Conservation (phyloP, 306 rosid genomes). For the Morella rubra region DNA sequence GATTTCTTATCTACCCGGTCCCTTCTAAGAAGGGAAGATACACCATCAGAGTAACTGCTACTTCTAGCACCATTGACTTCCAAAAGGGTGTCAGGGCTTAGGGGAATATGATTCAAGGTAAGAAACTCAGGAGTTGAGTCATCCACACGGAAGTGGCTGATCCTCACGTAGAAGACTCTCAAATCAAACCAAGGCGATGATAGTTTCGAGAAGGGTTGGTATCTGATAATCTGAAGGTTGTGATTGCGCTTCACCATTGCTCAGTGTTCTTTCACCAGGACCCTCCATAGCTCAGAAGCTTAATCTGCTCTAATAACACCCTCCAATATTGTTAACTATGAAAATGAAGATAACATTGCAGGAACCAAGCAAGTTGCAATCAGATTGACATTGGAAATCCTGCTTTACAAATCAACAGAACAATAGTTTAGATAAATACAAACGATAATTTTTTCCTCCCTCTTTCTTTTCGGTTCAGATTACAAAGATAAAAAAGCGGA, state of each 20-base stretch:
- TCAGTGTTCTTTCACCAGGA: constrained; percentile 34
- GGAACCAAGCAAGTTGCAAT: constrained; percentile 28
- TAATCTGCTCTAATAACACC: constrained; percentile 39
- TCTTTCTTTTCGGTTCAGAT: not conserved
- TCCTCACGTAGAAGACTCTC: constrained; percentile 84
- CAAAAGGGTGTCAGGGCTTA: constrained; percentile 71
- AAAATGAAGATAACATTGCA: constrained; percentile 13
- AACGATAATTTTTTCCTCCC: not conserved
- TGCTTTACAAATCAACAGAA: constrained; percentile 31
- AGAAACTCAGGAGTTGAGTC: constrained; percentile 71
- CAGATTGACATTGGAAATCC: constrained; percentile 40
- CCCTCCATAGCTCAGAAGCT: constrained; percentile 49
- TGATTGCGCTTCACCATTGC: constrained; percentile 46
- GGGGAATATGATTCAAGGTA: constrained; percentile 72
- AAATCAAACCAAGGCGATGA: constrained; percentile 76
- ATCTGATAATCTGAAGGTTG: constrained; percentile 56
- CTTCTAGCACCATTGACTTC: constrained; percentile 83
- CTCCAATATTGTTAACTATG: constrained; percentile 27
- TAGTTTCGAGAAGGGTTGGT: constrained; percentile 51
- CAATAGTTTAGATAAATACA: constrained; percentile 22
- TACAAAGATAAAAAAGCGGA: not conserved
- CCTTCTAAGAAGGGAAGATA: constrained; percentile 76
- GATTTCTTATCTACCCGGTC: constrained; percentile 85
- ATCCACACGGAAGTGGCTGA: constrained; percentile 66
- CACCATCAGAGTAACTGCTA: constrained; percentile 59